A percentile compares a stretch with the other conserved stretches of the same genome.
Evolutionary conservation across 805 yeast species (phyloP).

Genomic region (Metschnikowia baotianmanensis): DNA sequence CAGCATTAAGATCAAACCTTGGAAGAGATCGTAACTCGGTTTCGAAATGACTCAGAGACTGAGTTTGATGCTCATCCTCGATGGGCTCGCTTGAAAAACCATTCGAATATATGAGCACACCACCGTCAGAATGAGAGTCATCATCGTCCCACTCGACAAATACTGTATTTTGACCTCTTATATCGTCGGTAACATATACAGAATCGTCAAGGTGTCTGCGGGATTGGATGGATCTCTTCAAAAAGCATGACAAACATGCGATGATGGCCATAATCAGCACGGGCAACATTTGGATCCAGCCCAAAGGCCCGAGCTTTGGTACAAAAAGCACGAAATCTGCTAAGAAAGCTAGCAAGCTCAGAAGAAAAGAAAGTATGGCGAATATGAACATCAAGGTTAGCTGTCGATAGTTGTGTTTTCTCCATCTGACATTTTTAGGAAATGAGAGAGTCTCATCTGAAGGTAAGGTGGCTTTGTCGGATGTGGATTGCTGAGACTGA

Average conservation of each 20-base stretch:
- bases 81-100: conserved; percentile 32
- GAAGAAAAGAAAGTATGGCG: conserved; percentile 66
- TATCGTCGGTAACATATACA: conserved; percentile 5
- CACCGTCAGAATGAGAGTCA: conserved; percentile 41
- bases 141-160: conserved; percentile 19
- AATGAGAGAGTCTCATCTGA: background rate
- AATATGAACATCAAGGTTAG: conserved; percentile 54
- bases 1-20: too few species aligned
- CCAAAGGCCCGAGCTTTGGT: conserved; percentile 74
- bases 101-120: conserved; percentile 42
- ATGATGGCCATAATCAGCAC: conserved; percentile 62
- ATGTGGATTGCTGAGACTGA: background rate
- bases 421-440: background rate
- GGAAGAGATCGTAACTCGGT: conserved; percentile 2
- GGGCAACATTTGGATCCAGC: conserved; percentile 78
- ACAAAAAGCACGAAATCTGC: conserved; percentile 80
- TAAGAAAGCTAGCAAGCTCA: conserved; percentile 69
- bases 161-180: conserved; percentile 10
- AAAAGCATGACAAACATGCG: conserved; percentile 65
- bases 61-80: conserved; percentile 5
- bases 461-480: background rate
- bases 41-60: background rate
- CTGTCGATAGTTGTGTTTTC: conserved; percentile 4
- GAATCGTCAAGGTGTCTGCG: conserved; percentile 40
- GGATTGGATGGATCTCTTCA: conserved; percentile 64